Percentiles rank a stretch among this genome's conserved stretches.
These are phyloP conservation scores for Colletotrichum sp. DNA, from an alignment of 2,329 filamentous ascomycete genomes.

Conservation along the genomic window DNA sequence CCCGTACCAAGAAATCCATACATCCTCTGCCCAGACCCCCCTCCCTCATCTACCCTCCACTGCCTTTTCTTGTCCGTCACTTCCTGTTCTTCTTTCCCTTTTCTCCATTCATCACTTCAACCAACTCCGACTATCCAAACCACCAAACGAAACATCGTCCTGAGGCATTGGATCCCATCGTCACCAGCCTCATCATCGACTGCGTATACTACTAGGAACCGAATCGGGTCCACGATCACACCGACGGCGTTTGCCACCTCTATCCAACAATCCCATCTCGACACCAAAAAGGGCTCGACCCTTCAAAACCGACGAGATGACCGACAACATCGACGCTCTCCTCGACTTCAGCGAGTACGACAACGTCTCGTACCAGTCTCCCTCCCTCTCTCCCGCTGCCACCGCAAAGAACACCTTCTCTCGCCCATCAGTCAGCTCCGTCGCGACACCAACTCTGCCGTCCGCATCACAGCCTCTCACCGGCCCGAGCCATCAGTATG, in stretches of 20 bases:
- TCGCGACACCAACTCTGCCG: slow-evolving; percentile 58
- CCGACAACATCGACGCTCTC: slow-evolving; percentile 60
- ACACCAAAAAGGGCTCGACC: slow-evolving; percentile 10
- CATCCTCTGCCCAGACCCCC: slow-evolving; percentile 11
- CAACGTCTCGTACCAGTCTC: slow-evolving; percentile 63
- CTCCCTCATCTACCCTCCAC: neutral
- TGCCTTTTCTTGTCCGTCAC: neutral
- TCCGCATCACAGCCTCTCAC: slow-evolving; percentile 65
- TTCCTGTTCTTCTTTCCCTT: neutral
- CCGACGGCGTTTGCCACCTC: neutral
- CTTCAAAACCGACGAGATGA: slow-evolving; percentile 26
- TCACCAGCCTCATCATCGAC: slow-evolving; percentile 8
- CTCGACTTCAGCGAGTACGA: slow-evolving; percentile 70
- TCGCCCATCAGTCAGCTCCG: slow-evolving; percentile 55
- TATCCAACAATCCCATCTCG: neutral
- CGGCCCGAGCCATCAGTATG: slow-evolving; percentile 93
- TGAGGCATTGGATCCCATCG: slow-evolving; percentile 1
- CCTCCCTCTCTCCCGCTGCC: slow-evolving; percentile 61
- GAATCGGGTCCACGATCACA: neutral
- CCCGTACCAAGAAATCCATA: neutral
- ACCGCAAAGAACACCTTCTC: slow-evolving; percentile 59
- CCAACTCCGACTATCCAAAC: slow-evolving; percentile 17
- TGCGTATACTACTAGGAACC: neutral
- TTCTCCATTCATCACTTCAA: neutral
- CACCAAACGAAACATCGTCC: slow-evolving; percentile 4